Evolutionary conservation across 2,329 filamentous ascomycete genomes (phyloP), one percentile per base, ranked within the genome.

Genomic region (Aspergillus ibericus): DNA sequence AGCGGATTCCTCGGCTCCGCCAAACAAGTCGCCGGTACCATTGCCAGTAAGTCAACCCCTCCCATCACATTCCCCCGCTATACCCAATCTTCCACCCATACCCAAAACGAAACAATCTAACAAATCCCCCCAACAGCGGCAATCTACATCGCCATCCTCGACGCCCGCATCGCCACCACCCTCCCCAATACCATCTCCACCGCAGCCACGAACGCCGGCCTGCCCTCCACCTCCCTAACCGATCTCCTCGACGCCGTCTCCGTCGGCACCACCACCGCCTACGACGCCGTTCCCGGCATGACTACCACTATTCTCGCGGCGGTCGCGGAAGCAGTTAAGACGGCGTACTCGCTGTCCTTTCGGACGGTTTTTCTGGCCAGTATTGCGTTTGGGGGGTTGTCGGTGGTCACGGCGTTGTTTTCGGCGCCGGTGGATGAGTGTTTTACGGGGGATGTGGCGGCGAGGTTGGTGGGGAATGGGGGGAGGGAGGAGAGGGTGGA

Each of bases 71-170:
- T n/a, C n/a, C n/a, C n/a, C n/a, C n/a, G n/a, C n/a, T n/a, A n/a
- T n/a, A n/a, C n/a, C n/a, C n/a, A 8, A 29, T 27, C 25, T 7
- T 27, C 27, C 7, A 15, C 25, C 35, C 8, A 1, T 15, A 5
- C 35, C n/a, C n/a, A 32, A 32, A 32, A 10, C 8, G 12, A 2
- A 32, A 10, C 8, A 2, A 32, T 10, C 15, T 8, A n/a, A n/a
- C n/a, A n/a, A n/a, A n/a, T n/a, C n/a, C n/a, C n/a, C n/a, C n/a
- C n/a, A n/a, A n/a, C n/a, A 50, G 47, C 50, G 5, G 50, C 50
- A 20, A 53, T 53, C 50, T 53, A 53, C 50, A 36, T 53, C 35
- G 50, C 50, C 35, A 53, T 53, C 25, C 50, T 53, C 15, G 22
- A 40, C 6, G 32, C 29, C 35, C 50, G 50, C 20, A 22, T 53